These are phyloP conservation scores for Arthonia radiata DNA, from an alignment of 495 filamentous ascomycete species.

Conservation along the genomic window DNA sequence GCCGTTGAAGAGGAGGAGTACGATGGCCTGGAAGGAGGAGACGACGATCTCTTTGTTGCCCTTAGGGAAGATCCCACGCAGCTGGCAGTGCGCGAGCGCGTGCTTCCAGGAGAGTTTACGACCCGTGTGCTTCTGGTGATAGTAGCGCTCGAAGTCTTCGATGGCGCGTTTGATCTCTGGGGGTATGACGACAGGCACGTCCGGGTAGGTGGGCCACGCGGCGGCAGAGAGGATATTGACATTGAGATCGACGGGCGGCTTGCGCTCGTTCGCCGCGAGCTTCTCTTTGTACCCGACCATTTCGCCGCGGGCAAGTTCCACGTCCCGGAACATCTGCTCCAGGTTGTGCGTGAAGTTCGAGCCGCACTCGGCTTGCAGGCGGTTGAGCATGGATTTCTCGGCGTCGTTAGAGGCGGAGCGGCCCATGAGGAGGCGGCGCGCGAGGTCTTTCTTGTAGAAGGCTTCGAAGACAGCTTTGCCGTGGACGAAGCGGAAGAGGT, in stretches of 20 bases:
- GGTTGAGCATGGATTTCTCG: conserved; percentile 77
- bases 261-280: conserved; percentile 22
- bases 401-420: conserved; percentile 84
- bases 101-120: conserved; percentile 81
- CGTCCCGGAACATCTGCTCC: conserved; percentile 97
- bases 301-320: conserved; percentile 70
- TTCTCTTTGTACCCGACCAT: conserved; percentile 48
- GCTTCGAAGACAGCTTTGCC: conserved; percentile 96
- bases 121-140: conserved; percentile 66
- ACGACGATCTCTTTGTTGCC: conserved; percentile 69
- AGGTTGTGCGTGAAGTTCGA: conserved; percentile 85
- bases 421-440: conserved; percentile 64
- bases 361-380: conserved; percentile 86
- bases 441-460: conserved; percentile 95
- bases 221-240: conserved; percentile 69
- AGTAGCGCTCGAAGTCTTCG: conserved; percentile 52
- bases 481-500: conserved; percentile 89
- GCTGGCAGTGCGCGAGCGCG: conserved; percentile 60
- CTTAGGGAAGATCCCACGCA: conserved; percentile 52
- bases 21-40: conserved; percentile 71
- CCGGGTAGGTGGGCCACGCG: conserved; percentile 81
- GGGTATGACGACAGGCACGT: conserved; percentile 53
- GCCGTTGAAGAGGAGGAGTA: conserved; percentile 80
- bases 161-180: conserved; percentile 40
- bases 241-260: conserved; percentile 42